Evolutionary conservation across 495 filamentous ascomycete species (phyloP).

Genomic region (Penicillium macrosclerotiorum): DNA sequence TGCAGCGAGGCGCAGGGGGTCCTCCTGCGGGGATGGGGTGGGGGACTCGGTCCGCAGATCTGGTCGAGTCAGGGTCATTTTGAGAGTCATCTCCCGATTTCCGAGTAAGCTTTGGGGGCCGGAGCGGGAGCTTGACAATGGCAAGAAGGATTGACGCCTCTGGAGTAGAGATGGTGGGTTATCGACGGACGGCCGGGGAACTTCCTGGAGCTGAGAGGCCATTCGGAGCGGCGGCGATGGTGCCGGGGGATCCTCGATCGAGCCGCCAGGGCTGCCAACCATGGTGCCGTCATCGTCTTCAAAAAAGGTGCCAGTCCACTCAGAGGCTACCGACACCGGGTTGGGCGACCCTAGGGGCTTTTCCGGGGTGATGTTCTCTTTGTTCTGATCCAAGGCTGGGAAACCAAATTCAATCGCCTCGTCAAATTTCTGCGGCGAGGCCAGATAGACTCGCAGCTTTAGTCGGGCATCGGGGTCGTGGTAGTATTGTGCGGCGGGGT

Average conservation of each 20-base stretch:
- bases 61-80: conserved; percentile 89
- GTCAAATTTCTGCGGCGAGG: conserved; percentile 92
- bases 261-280: conserved; percentile 21
- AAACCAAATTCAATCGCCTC: conserved; percentile 94
- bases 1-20: conserved; percentile 54
- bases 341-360: conserved; percentile 6
- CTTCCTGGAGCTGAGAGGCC: conserved; percentile 9
- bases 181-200: conserved; percentile 16
- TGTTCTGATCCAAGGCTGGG: conserved; percentile 55
- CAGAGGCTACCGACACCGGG: conserved; percentile 1
- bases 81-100: conserved; percentile 84
- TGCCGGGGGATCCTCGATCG: conserved; percentile 12
- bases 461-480: conserved; percentile 86
- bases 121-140: conserved; percentile 16
- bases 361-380: conserved; percentile 27
- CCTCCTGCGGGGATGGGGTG: conserved; percentile 55
- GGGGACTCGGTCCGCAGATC: conserved; percentile 71
- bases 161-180: conserved; percentile 12
- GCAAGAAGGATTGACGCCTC: conserved; percentile 20
- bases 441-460: conserved; percentile 83
- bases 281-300: conserved; percentile 42
- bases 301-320: conserved; percentile 42
- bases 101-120: conserved; percentile 20
- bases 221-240: neutral
- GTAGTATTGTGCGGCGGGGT: conserved; percentile 77